phyloP scores from a whole-genome alignment of 2,329 filamentous ascomycete species.

The Chaetomiaceae sp. region DNA sequence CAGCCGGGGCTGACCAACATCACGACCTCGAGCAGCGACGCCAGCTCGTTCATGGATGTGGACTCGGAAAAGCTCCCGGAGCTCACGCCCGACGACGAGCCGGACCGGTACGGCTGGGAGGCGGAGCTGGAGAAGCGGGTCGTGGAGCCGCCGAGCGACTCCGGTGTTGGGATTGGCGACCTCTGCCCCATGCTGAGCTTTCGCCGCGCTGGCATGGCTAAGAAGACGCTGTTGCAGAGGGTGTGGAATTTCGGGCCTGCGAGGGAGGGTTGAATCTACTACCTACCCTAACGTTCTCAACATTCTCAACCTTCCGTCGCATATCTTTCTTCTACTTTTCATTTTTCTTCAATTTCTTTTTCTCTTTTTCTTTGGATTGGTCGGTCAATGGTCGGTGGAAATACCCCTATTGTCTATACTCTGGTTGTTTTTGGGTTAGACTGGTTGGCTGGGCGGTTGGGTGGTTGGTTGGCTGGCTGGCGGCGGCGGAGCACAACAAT shows the following conservation, averaged over 20 bases:
- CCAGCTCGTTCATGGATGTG: slow-evolving; percentile 15
- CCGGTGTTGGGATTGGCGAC: not conserved
- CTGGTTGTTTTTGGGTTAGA: not conserved
- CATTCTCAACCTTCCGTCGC: not conserved
- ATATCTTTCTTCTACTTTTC: not conserved
- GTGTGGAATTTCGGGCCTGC: slow-evolving; percentile 17
- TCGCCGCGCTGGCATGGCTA: slow-evolving; percentile 27
- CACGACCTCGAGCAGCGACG: slow-evolving; percentile 13
- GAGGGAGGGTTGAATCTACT: not conserved
- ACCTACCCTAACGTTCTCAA: too few species aligned
- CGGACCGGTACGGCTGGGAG: slow-evolving; percentile 30
- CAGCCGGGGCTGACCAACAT: slow-evolving; percentile 10
- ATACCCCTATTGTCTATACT: slow-evolving; percentile 9
- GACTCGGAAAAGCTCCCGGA: slow-evolving; percentile 10
- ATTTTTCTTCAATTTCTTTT: not conserved
- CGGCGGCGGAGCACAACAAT: not conserved
- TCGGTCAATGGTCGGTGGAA: slow-evolving; percentile 1
- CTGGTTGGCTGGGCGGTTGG: not conserved
- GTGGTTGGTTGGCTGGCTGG: not conserved
- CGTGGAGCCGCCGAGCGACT: not conserved
- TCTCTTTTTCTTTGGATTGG: not conserved
- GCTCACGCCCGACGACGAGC: slow-evolving; percentile 17
- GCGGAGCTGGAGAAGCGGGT: slow-evolving; percentile 25
- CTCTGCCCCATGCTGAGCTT: slow-evolving; percentile 27
- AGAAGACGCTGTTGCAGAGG: slow-evolving; percentile 35